Percentiles rank a stretch among this genome's conserved stretches.
Conservation (phyloP, 2,329 filamentous ascomycete genomes). For the Sclerotinia glacialis region DNA sequence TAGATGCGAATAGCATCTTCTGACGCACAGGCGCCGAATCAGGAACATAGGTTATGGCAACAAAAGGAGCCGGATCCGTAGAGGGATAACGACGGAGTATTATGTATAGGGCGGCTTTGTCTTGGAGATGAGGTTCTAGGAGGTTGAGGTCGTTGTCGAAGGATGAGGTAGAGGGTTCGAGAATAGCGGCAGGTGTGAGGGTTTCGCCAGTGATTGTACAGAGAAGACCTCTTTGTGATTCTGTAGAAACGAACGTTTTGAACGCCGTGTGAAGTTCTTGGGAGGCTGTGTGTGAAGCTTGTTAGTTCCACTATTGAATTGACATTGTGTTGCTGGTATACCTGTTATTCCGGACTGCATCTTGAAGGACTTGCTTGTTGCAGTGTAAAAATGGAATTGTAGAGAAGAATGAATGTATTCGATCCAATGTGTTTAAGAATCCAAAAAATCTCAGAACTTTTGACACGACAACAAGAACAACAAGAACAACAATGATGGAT, state of each 20-base stretch:
- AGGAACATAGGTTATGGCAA: conserved; percentile 75
- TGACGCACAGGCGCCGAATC: conserved; percentile 75
- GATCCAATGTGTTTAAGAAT: neutral
- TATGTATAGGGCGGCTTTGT: conserved; percentile 68
- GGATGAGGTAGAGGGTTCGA: conserved; percentile 51
- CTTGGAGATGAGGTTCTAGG: conserved; percentile 61
- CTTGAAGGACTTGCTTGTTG: conserved; percentile 32
- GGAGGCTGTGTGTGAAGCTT: conserved; percentile 54
- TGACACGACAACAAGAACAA: conserved; percentile 23
- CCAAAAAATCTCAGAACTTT: neutral
- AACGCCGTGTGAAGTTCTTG: conserved; percentile 74
- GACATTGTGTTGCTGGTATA: conserved; percentile 38
- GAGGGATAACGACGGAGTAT: conserved; percentile 67
- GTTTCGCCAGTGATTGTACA: conserved; percentile 68
- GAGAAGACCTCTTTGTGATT: conserved; percentile 65
- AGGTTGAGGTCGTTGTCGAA: conserved; percentile 64
- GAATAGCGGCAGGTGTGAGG: conserved; percentile 58
- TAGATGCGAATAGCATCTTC: conserved; percentile 83
- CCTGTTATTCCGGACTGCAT: conserved; percentile 82
- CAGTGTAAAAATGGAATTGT: neutral
- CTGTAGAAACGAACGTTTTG: conserved; percentile 61
- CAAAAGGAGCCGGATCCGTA: conserved; percentile 49
- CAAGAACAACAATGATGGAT: conserved; percentile 19
- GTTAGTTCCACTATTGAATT: conserved; percentile 17
- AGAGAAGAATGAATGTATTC: neutral